Percentiles rank a stretch among this genome's conserved stretches.
Conservation (phyloP, 345 rosid species). For the Draba incana region DNA sequence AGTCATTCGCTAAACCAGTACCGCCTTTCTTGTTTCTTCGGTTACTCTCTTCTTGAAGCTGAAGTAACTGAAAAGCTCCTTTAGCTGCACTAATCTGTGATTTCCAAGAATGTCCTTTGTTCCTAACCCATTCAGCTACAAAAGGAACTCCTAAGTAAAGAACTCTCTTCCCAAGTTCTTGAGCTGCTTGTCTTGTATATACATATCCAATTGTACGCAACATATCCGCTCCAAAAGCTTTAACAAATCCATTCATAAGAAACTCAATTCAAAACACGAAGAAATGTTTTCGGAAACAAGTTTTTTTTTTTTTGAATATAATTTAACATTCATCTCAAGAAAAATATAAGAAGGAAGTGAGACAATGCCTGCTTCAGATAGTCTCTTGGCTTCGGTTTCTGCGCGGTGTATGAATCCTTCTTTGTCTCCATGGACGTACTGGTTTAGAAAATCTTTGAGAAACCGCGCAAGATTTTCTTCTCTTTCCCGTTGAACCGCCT, state of each 20-base stretch:
- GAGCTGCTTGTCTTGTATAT: slow-evolving; percentile 89
- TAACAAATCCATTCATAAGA: not conserved
- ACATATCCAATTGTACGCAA: slow-evolving; percentile 84
- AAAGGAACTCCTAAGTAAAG: slow-evolving; percentile 90
- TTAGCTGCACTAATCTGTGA: slow-evolving; percentile 99
- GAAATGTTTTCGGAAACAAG: not conserved
- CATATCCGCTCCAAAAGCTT: slow-evolving; percentile 96
- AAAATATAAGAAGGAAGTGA: not conserved
- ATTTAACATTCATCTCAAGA: not conserved
- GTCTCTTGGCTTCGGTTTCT: slow-evolving; percentile 78
- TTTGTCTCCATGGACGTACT: slow-evolving; percentile 74
- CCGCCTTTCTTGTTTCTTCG: slow-evolving; percentile 66
- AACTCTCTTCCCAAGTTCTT: slow-evolving; percentile 92
- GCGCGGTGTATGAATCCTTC: slow-evolving; percentile 70
- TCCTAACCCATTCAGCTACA: slow-evolving; percentile 95
- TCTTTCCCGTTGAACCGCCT: slow-evolving; percentile 96
- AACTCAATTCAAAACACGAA: not conserved
- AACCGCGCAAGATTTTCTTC: slow-evolving; percentile 82
- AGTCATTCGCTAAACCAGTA: slow-evolving; percentile 54
- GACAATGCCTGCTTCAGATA: slow-evolving; percentile 75
- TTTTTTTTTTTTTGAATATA: not conserved
- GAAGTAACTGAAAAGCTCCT: slow-evolving; percentile 92
- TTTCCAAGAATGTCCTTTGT: slow-evolving; percentile 90
- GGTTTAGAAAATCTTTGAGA: slow-evolving; percentile 69
- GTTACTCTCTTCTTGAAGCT: slow-evolving; percentile 83